phyloP scores from a whole-genome alignment of 1,284 basidiomycete species.

The Pisolithus thermaeus region DNA sequence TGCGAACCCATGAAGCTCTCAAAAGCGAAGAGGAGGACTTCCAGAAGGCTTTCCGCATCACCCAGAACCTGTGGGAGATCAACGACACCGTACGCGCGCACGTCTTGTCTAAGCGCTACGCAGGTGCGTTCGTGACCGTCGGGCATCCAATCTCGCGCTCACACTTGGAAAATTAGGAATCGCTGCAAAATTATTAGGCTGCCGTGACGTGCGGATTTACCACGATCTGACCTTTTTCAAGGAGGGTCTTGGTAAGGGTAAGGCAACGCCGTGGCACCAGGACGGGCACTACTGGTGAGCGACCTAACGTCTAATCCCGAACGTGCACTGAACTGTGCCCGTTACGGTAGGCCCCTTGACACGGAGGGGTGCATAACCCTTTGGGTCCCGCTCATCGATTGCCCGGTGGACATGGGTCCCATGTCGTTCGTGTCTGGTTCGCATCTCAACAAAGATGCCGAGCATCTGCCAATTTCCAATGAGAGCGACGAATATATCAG shows the following conservation, averaged over 20 bases:
- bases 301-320: background rate
- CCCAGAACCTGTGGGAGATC: slow-evolving; percentile 4
- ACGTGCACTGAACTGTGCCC: background rate
- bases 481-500: background rate
- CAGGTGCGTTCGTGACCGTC: background rate
- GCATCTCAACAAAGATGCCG: background rate
- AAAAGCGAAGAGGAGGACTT: slow-evolving; percentile 1
- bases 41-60: slow-evolving; percentile 5
- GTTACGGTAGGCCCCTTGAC: background rate
- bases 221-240: slow-evolving; percentile 7
- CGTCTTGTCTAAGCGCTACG: slow-evolving; percentile 2
- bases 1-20: slow-evolving; percentile 1
- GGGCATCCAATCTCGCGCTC: background rate
- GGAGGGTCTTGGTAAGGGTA: slow-evolving; percentile 4
- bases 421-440: slow-evolving; percentile 6
- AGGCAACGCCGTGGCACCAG: slow-evolving; percentile 2
- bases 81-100: slow-evolving; percentile 3
- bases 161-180: background rate
- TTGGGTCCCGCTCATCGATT: slow-evolving; percentile 4
- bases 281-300: slow-evolving; percentile 4
- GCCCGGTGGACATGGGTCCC: slow-evolving; percentile 4
- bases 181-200: slow-evolving; percentile 4
- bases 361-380: slow-evolving; percentile 2
- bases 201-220: slow-evolving; percentile 5
- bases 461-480: slow-evolving; percentile 1